Evolutionary conservation across 2,329 filamentous ascomycete species (phyloP).

Genomic region (Pestalotiopsis sp.): DNA sequence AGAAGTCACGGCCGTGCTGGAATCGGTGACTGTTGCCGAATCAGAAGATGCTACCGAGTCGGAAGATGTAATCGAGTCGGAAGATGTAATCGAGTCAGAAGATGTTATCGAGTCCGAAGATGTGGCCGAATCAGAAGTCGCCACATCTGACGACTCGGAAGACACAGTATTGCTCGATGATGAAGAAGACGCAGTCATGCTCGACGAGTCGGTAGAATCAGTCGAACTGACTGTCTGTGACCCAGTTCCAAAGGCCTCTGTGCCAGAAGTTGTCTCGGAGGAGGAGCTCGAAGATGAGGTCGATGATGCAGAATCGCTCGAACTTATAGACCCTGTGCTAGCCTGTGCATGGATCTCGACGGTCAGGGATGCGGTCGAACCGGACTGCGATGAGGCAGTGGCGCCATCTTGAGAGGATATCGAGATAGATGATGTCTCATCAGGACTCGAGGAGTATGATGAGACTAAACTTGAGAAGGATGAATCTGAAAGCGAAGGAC

Average conservation of each 20-base stretch:
- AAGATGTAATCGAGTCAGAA: neutral
- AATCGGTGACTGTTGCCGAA: neutral
- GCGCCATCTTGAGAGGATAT: neutral
- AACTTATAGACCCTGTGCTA: neutral
- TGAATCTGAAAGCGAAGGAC: neutral
- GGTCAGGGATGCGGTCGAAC: neutral
- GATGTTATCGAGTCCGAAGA: neutral
- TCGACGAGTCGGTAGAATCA: neutral
- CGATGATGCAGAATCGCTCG: neutral
- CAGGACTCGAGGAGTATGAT: neutral
- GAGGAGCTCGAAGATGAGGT: neutral
- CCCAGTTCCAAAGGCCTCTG: neutral
- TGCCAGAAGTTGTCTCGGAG: neutral
- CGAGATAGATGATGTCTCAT: neutral
- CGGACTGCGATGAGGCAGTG: neutral
- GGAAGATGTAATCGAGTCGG: neutral
- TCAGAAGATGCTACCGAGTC: neutral
- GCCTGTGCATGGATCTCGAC: neutral
- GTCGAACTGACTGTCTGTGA: neutral
- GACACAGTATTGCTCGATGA: neutral
- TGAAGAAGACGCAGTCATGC: neutral
- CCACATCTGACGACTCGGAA: neutral
- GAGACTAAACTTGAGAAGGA: neutral
- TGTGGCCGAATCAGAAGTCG: neutral
- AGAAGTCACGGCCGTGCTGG: neutral